Evolutionary conservation across 2,329 filamentous ascomycete genomes (phyloP).

Genomic region (Arthrinium puccinioides): DNA sequence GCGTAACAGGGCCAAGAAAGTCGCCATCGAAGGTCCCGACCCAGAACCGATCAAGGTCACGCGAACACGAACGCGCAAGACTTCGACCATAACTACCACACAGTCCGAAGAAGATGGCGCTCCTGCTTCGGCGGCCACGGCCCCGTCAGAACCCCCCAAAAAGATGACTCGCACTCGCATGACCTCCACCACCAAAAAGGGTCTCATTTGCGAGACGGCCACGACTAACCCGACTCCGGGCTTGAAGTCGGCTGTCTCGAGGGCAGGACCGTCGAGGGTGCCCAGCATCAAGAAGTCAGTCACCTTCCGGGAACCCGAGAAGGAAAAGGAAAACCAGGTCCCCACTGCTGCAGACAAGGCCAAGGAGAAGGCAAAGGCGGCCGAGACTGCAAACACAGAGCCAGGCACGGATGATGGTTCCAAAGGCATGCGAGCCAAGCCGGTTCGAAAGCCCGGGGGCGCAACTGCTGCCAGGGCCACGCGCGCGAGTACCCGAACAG

Average conservation of each 20-base stretch:
- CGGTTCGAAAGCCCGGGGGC: constrained; percentile 38
- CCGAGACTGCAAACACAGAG: constrained; percentile 19
- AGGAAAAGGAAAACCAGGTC: constrained; percentile 58
- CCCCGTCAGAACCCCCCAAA: constrained; percentile 23
- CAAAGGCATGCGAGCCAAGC: constrained; percentile 36
- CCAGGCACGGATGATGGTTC: constrained; percentile 17
- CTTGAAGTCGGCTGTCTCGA: constrained; percentile 32
- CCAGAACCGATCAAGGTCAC: constrained; percentile 19
- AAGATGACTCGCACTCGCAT: constrained; percentile 27
- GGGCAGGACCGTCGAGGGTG: constrained; percentile 16
- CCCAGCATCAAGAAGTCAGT: constrained; percentile 46
- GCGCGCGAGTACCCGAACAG: constrained; percentile 25
- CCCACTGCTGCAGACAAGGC: constrained; percentile 28
- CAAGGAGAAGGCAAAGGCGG: constrained; percentile 20
- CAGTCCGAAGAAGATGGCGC: constrained; percentile 25
- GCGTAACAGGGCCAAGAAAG: constrained; percentile 38
- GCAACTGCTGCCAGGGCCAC: constrained; percentile 25
- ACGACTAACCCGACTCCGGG: constrained; percentile 23
- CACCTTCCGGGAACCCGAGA: constrained; percentile 57
- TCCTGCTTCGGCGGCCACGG: constrained; percentile 16
- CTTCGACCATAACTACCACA: too few species aligned
- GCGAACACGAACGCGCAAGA: constrained; percentile 23
- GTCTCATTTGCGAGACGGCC: constrained; percentile 28
- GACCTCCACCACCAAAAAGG: constrained; percentile 28
- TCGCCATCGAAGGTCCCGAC: constrained; percentile 16